These are phyloP conservation scores for Russula foetens DNA, from an alignment of 768 basidiomycete genomes.

Conservation along the genomic window DNA sequence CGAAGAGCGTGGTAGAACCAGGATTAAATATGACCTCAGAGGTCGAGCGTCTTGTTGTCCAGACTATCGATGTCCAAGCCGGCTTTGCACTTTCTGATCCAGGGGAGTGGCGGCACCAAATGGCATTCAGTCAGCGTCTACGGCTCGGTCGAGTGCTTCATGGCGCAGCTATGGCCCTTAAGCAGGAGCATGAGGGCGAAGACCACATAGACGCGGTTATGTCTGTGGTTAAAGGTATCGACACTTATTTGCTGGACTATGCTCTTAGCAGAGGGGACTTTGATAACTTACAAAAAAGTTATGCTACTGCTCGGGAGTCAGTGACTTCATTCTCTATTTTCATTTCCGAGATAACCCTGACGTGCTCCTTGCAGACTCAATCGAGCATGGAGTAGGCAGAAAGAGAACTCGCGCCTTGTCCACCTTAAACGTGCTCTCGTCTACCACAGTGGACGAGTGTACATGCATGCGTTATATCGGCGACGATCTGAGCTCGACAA, in stretches of 20 bases:
- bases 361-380: conserved; percentile 39
- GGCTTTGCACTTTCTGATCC: conserved; percentile 71
- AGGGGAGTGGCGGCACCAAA: conserved; percentile 65
- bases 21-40: conserved; percentile 58
- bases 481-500: conserved; percentile 70
- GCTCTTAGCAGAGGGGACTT: conserved; percentile 53
- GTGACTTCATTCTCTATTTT: conserved; percentile 18
- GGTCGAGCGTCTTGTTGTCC: conserved; percentile 59
- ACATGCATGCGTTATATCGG: conserved; percentile 71
- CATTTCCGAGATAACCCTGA: neutral
- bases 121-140: conserved; percentile 44
- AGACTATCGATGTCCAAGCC: conserved; percentile 58
- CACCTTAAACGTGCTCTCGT: conserved; percentile 72
- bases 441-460: conserved; percentile 67
- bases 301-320: conserved; percentile 53
- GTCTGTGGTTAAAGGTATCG: conserved; percentile 61
- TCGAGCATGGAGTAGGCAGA: conserved; percentile 63
- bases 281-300: conserved; percentile 58
- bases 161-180: conserved; percentile 55
- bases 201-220: conserved; percentile 86
- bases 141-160: conserved; percentile 65
- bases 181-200: conserved; percentile 55
- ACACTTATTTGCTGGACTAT: conserved; percentile 67
- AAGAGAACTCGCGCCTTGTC: conserved; percentile 64
- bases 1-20: conserved; percentile 48